Conservation (phyloP, 768 basidiomycete species). For the Lentinula aciculospora region DNA sequence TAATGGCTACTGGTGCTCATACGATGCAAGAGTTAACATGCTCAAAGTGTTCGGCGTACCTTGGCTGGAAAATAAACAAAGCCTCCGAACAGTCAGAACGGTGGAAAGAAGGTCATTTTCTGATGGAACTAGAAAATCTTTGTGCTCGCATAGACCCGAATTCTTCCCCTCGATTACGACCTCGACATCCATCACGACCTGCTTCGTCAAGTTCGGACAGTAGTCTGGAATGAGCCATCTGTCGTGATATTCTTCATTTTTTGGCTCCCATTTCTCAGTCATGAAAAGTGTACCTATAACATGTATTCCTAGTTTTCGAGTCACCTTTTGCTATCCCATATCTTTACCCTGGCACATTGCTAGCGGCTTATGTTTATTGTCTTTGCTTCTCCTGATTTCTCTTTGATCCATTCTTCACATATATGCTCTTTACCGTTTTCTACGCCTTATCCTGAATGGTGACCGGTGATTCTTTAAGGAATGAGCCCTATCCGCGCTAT, state of each 20-base stretch:
- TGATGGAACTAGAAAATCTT: slow-evolving; percentile 55
- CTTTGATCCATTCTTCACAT: not conserved
- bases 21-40: slow-evolving; percentile 55
- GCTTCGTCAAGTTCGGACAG: slow-evolving; percentile 11
- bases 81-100: slow-evolving; percentile 51
- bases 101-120: slow-evolving; percentile 57
- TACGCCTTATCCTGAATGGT: not conserved
- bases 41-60: slow-evolving; percentile 39
- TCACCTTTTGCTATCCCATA: not conserved
- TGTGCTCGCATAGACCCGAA: slow-evolving; percentile 8
- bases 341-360: not conserved
- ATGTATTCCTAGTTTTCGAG: slow-evolving; percentile 1
- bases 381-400: not conserved
- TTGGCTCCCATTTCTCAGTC: not conserved
- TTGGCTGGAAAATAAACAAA: slow-evolving; percentile 62
- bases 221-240: slow-evolving; percentile 4
- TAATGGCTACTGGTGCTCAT: slow-evolving; percentile 62
- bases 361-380: slow-evolving; percentile 5
- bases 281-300: not conserved
- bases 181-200: not conserved
- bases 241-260: not conserved
- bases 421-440: not conserved
- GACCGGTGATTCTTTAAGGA: no score
- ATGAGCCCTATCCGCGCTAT: no score
- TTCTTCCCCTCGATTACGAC: not conserved